phyloP scores from a whole-genome alignment of 2,329 filamentous ascomycete genomes.

The Fusarium begoniae region DNA sequence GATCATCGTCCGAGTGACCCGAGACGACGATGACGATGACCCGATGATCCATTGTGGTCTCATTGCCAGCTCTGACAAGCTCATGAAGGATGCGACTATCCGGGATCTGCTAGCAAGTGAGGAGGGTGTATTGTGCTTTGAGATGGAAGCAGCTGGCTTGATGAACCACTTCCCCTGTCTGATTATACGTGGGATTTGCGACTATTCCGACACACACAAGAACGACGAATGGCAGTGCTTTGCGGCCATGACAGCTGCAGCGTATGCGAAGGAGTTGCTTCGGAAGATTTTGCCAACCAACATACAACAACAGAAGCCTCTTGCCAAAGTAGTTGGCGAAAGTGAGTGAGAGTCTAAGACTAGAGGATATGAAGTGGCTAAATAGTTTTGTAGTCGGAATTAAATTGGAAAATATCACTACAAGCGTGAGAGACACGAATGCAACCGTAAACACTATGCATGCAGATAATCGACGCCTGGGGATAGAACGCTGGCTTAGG shows the following conservation, averaged over 20 bases:
- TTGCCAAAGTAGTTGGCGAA: rapidly evolving
- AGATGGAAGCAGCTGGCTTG: background rate
- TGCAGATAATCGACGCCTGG: too few species aligned
- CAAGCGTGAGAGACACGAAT: too few species aligned
- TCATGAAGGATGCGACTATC: constrained; percentile 4
- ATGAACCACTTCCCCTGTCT: constrained; percentile 43
- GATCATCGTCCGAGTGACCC: rapidly evolving
- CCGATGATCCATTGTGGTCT: background rate
- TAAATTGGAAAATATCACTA: too few species aligned
- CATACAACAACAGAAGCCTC: rapidly evolving
- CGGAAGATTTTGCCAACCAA: background rate
- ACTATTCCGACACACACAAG: constrained; percentile 50
- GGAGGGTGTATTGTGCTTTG: background rate
- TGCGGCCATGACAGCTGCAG: background rate
- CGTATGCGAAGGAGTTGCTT: background rate
- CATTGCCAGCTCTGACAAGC: background rate
- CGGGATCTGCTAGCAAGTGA: background rate
- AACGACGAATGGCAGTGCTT: background rate
- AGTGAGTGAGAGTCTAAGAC: background rate
- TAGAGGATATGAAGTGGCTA: too few species aligned
- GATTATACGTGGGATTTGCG: constrained; percentile 49
- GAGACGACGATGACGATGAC: background rate
- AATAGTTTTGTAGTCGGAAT: too few species aligned
- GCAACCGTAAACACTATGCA: too few species aligned
- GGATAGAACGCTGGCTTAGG: too few species aligned